A percentile compares a stretch with the other conserved stretches of the same genome.
Evolutionary conservation across 2,329 filamentous ascomycete genomes (phyloP).

Genomic region (Clarireedia monteithiana): DNA sequence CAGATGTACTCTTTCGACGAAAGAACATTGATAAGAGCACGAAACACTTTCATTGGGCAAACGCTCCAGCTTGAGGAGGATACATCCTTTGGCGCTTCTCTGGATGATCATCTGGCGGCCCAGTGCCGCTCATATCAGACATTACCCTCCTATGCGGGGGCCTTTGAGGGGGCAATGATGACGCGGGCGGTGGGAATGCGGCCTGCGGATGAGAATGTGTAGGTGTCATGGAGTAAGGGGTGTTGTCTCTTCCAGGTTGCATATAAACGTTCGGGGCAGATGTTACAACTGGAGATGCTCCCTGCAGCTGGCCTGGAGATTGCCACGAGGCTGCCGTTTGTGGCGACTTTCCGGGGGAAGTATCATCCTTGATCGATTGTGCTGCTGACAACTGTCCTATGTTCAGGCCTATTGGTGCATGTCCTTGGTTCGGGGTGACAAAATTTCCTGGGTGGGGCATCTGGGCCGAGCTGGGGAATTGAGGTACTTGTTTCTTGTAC

Average conservation of each 20-base stretch:
- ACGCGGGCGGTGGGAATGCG: conserved; percentile 15
- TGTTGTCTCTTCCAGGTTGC: conserved; percentile 22
- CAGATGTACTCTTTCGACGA: not conserved
- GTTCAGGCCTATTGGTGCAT: conserved; percentile 23
- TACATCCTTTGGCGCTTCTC: conserved; percentile 30
- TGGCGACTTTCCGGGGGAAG: conserved; percentile 28
- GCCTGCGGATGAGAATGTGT: conserved; percentile 21
- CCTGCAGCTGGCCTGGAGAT: conserved; percentile 26
- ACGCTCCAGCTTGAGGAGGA: conserved; percentile 17
- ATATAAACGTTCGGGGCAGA: conserved; percentile 22
- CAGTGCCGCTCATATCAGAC: conserved; percentile 25
- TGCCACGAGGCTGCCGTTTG: conserved; percentile 26
- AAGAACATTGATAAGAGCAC: not conserved
- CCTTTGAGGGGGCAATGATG: conserved; percentile 13
- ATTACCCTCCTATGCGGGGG: conserved; percentile 24
- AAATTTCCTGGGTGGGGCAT: conserved; percentile 23
- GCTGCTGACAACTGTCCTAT: conserved; percentile 24
- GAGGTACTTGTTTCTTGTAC: conserved; percentile 55
- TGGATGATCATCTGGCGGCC: conserved; percentile 20
- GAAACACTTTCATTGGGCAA: conserved; percentile 14
- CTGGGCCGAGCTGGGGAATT: conserved; percentile 15
- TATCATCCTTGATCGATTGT: conserved; percentile 28
- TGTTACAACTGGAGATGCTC: conserved; percentile 23
- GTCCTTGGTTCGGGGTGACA: conserved; percentile 17
- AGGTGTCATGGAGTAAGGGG: conserved; percentile 25